Evolutionary conservation across 2,329 filamentous ascomycete genomes (phyloP).

Genomic region (Beauveria sp.): DNA sequence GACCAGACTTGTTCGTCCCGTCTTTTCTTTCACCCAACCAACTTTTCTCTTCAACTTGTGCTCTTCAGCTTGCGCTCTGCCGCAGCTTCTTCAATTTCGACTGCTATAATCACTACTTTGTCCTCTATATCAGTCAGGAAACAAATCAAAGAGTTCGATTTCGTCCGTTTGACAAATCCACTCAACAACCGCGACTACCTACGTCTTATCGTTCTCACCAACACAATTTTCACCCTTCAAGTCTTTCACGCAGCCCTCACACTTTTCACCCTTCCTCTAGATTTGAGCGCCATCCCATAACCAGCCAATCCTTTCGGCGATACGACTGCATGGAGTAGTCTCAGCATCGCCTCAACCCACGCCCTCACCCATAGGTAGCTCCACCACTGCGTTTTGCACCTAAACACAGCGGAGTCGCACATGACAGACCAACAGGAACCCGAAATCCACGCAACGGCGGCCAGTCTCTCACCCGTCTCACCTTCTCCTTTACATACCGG

Average conservation of each 20-base stretch:
- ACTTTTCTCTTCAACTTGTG: background rate
- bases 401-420: background rate
- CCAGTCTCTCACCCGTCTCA: conserved; percentile 41
- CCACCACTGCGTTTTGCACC: conserved; percentile 2
- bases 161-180: background rate
- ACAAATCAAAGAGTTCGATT: background rate
- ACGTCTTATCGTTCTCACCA: background rate
- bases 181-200: background rate
- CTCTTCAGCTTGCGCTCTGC: background rate
- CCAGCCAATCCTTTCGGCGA: background rate
- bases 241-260: background rate
- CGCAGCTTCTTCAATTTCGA: background rate
- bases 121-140: too few species aligned
- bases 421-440: conserved; percentile 27
- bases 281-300: background rate
- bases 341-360: background rate
- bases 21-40: background rate
- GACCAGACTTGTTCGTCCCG: background rate
- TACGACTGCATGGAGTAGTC: conserved; percentile 2
- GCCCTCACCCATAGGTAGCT: conserved; percentile 8
- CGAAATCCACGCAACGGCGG: conserved; percentile 44
- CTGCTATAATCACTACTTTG: too few species aligned
- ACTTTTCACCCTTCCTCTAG: background rate
- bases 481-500: conserved; percentile 40
- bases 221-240: background rate